Base-by-base conservation (phyloP, 805 yeast species). In the Suhomyces vadensis region DNA sequence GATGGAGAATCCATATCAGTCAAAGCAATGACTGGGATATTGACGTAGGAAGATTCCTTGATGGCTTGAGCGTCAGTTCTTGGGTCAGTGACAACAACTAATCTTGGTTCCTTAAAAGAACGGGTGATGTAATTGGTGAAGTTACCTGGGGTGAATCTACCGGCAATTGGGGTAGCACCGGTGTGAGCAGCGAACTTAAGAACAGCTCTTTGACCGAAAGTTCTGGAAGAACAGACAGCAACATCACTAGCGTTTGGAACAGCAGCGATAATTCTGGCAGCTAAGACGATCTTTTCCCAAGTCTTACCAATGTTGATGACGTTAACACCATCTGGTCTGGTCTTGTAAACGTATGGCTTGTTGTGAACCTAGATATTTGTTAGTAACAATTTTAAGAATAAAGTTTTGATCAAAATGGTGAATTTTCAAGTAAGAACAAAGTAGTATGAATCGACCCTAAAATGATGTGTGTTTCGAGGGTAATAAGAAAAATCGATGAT, bases 71-170 rank as follows among this genome's bases (percentile, higher is more conserved):
- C 87, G 73, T 94, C 99, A 63, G 98, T 92, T 86, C 98, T 92
- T 82, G 99, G 99, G 81, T 94, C 99, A 69, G 98, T 92, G 71
- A 94, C 99, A 66, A 94, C 81, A 74, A 94, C 90, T 74, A 94
- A 85, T 82, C 99, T 89, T 84, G 99, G 99, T 83, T 94, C 99
- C 82, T 92, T 94, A 97, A 94, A 94, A 65, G 97, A 89, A 81
- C 97, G 92, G 78, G 99, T 94, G 83, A 92, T 94, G 83, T 94
- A 94, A 83, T 94, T 94, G 75, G 99, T 94, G 94, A 94, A 94
- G 82, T 87, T 85, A 88, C 99, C 99, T 79, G 99, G 99, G 67
- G 99, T 94, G 87, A 94, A 94, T 83, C 99, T 90, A 80, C 99
- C 99, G 66, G 99, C 99, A 80, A 94, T 92, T 74, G 99, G 91